Conservation (phyloP, 2,329 filamentous ascomycete species). For the Stromatinia cepivora region DNA sequence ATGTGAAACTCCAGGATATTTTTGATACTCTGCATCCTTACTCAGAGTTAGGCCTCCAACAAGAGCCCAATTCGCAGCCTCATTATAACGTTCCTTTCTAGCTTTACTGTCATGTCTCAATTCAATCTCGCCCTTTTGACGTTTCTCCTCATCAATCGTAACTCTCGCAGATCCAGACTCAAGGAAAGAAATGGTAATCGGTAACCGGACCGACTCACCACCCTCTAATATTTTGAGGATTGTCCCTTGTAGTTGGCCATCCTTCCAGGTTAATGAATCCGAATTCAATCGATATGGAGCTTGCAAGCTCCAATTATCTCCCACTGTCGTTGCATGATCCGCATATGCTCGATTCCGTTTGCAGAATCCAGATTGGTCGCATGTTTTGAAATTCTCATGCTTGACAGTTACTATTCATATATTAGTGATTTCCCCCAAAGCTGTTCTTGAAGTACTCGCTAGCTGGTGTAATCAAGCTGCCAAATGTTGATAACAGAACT, state of each 20-base stretch:
- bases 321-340: slow-evolving; percentile 67
- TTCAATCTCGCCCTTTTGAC: slow-evolving; percentile 84
- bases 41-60: slow-evolving; percentile 78
- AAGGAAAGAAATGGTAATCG: slow-evolving; percentile 83
- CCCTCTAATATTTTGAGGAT: slow-evolving; percentile 77
- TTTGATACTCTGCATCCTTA: slow-evolving; percentile 66
- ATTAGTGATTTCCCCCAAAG: slow-evolving; percentile 22
- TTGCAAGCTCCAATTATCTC: slow-evolving; percentile 60
- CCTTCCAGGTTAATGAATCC: slow-evolving; percentile 70
- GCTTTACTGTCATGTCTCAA: slow-evolving; percentile 80
- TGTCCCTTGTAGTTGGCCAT: slow-evolving; percentile 76
- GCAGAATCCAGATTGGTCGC: slow-evolving; percentile 94
- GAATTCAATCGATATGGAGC: slow-evolving; percentile 78
- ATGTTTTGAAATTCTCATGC: slow-evolving; percentile 96
- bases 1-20: slow-evolving; percentile 67
- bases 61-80: slow-evolving; percentile 81
- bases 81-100: slow-evolving; percentile 92
- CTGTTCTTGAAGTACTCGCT: slow-evolving; percentile 49
- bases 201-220: slow-evolving; percentile 72
- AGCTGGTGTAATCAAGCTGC: slow-evolving; percentile 62
- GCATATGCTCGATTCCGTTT: slow-evolving; percentile 90
- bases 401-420: slow-evolving; percentile 71
- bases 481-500: slow-evolving; percentile 58
- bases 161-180: slow-evolving; percentile 86
- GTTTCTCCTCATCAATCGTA: slow-evolving; percentile 86